Conservation (phyloP, 2,329 filamentous ascomycete species). For the Bretziella fagacearum region DNA sequence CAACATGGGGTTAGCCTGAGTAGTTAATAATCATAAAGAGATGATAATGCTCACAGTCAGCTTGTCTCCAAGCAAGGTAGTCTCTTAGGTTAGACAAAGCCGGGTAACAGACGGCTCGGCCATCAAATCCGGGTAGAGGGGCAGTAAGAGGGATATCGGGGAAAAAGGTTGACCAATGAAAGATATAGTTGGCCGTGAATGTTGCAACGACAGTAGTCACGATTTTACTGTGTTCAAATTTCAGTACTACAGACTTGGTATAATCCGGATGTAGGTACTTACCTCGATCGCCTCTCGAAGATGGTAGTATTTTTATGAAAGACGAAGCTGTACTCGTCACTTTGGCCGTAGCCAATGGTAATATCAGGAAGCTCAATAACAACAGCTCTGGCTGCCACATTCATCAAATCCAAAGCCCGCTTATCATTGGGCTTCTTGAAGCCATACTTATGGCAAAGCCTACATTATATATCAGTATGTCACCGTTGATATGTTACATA, state of each 20-base stretch:
- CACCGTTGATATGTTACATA: background rate
- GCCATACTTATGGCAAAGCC: slow-evolving; percentile 63
- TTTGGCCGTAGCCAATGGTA: slow-evolving; percentile 77
- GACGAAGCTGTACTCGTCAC: slow-evolving; percentile 89
- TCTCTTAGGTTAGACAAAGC: slow-evolving; percentile 67
- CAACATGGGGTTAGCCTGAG: too few species aligned
- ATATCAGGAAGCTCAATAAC: slow-evolving; percentile 73
- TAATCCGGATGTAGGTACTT: too few species aligned
- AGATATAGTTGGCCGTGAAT: slow-evolving; percentile 81
- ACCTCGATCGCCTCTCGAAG: slow-evolving; percentile 75
- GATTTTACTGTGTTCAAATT: slow-evolving; percentile 49
- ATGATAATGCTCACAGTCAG: slow-evolving; percentile 85
- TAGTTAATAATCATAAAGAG: slow-evolving; percentile 16
- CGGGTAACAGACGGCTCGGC: slow-evolving; percentile 79
- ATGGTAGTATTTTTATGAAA: slow-evolving; percentile 68
- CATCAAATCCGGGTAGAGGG: slow-evolving; percentile 81
- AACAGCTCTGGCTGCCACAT: slow-evolving; percentile 71
- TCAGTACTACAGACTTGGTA: background rate
- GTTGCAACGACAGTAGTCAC: slow-evolving; percentile 81
- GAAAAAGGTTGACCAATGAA: slow-evolving; percentile 64
- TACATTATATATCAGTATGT: slow-evolving; percentile 22
- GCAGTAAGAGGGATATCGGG: slow-evolving; percentile 50
- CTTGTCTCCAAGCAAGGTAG: slow-evolving; percentile 94
- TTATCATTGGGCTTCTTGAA: slow-evolving; percentile 90
- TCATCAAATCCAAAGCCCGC: slow-evolving; percentile 83